A percentile compares a stretch with the other conserved stretches of the same genome.
Evolutionary conservation across 2,329 filamentous ascomycete genomes (phyloP).

Genomic region (Cladosporium sp.): DNA sequence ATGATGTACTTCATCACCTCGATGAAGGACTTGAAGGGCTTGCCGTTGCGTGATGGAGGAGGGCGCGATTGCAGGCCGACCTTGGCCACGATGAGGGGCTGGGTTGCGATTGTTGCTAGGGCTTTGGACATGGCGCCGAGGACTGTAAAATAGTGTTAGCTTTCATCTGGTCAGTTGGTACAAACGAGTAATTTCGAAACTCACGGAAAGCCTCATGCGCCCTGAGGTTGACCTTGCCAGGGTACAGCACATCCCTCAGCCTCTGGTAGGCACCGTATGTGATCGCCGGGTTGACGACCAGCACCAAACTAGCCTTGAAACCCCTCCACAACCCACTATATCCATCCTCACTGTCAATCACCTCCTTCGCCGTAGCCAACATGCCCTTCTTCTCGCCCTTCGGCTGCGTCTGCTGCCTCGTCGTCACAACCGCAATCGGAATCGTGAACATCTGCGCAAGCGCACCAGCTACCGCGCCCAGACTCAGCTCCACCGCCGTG

Average conservation of each 20-base stretch:
- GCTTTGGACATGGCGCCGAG: conserved; percentile 92
- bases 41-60: conserved; percentile 78
- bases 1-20: conserved; percentile 96
- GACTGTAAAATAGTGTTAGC: conserved; percentile 54
- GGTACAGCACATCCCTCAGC: conserved; percentile 75
- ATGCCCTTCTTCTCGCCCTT: conserved; percentile 84
- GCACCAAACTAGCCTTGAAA: conserved; percentile 89
- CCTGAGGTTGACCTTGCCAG: conserved; percentile 71
- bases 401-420: conserved; percentile 88
- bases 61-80: conserved; percentile 94
- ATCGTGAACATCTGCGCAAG: conserved; percentile 95
- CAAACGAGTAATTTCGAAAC: conserved; percentile 42
- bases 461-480: conserved; percentile 86
- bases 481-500: conserved; percentile 76
- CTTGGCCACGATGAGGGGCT: conserved; percentile 96
- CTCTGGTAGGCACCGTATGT: conserved; percentile 97
- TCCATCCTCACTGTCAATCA: conserved; percentile 87
- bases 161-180: background rate
- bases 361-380: conserved; percentile 82
- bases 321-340: conserved; percentile 89
- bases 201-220: conserved; percentile 89
- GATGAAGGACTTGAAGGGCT: conserved; percentile 88
- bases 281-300: conserved; percentile 95
- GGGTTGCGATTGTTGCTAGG: conserved; percentile 85
- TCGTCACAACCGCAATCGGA: conserved; percentile 92